Evolutionary conservation across 305 asterid genomes (phyloP).

Genomic region (Plantago lanceolata): DNA sequence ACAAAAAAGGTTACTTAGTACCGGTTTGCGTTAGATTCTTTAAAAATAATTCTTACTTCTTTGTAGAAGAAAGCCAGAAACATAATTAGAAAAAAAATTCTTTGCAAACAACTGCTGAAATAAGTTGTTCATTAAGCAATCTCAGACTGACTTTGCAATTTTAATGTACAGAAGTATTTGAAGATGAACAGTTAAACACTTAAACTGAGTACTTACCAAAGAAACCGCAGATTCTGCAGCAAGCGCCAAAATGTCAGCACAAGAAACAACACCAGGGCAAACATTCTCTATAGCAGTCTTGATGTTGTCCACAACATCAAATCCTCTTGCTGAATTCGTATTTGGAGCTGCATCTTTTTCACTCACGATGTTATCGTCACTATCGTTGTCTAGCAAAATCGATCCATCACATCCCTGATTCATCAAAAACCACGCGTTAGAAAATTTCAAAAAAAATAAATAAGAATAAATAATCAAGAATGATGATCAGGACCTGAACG

Average conservation of each 20-base stretch:
- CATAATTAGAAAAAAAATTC: too few relatives aligned
- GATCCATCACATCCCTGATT: conserved; percentile 64
- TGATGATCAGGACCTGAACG: conserved; percentile 31
- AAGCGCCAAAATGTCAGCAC: conserved; percentile 61
- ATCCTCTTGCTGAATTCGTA: conserved; percentile 44
- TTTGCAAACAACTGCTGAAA: too few relatives aligned
- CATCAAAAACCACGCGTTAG: neutral
- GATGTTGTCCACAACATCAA: conserved; percentile 51
- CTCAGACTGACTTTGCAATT: neutral
- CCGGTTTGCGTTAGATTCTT: too few relatives aligned
- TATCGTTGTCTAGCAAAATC: conserved; percentile 35
- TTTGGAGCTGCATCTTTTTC: conserved; percentile 58
- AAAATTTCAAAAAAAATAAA: neutral
- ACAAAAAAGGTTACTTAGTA: neutral
- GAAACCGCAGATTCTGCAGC: conserved; percentile 49
- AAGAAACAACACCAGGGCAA: conserved; percentile 56
- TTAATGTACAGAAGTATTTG: neutral
- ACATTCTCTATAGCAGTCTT: conserved; percentile 46
- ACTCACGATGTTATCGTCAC: conserved; percentile 34
- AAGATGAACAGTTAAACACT: conserved; percentile 3
- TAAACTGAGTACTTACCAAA: conserved; percentile 28
- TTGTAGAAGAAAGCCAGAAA: too few relatives aligned
- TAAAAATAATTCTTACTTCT: too few relatives aligned
- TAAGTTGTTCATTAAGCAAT: too few relatives aligned
- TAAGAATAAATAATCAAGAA: neutral